Percentiles rank a stretch among this genome's conserved stretches.
Evolutionary conservation across 768 basidiomycete species (phyloP).

Genomic region (Ramaria rubella): DNA sequence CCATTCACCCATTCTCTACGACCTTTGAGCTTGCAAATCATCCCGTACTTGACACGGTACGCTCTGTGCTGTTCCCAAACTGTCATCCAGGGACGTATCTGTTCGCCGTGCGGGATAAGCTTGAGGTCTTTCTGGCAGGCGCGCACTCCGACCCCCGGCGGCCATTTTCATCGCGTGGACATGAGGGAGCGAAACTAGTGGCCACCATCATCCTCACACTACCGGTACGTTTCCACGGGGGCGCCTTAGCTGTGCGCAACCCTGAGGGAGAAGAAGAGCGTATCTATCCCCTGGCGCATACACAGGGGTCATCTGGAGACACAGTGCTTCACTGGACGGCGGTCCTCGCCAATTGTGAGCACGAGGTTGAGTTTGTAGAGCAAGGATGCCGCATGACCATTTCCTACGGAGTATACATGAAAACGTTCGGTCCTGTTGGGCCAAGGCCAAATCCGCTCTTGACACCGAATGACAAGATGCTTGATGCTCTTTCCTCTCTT

Average conservation of each 20-base stretch:
- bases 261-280: constrained; percentile 44
- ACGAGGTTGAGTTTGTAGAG: constrained; percentile 64
- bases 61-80: constrained; percentile 63
- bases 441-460: constrained; percentile 55
- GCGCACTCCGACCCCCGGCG: constrained; percentile 52
- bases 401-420: constrained; percentile 65
- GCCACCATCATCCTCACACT: constrained; percentile 71
- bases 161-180: constrained; percentile 27
- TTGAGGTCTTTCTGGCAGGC: constrained; percentile 62
- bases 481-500: constrained; percentile 65
- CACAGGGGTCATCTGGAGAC: constrained; percentile 47
- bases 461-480: constrained; percentile 64
- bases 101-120: constrained; percentile 56
- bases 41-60: constrained; percentile 73
- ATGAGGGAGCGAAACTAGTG: constrained; percentile 49
- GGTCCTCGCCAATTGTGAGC: constrained; percentile 66
- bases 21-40: constrained; percentile 78
- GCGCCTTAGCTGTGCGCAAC: constrained; percentile 47
- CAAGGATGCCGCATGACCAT: constrained; percentile 64
- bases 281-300: constrained; percentile 32
- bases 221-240: constrained; percentile 69
- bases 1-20: constrained; percentile 62
- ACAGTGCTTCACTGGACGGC: constrained; percentile 67
- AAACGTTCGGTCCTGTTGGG: constrained; percentile 52
- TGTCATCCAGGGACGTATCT: constrained; percentile 66